Base-by-base conservation (phyloP, 495 filamentous ascomycete genomes). In the Penicillium flavigenum region DNA sequence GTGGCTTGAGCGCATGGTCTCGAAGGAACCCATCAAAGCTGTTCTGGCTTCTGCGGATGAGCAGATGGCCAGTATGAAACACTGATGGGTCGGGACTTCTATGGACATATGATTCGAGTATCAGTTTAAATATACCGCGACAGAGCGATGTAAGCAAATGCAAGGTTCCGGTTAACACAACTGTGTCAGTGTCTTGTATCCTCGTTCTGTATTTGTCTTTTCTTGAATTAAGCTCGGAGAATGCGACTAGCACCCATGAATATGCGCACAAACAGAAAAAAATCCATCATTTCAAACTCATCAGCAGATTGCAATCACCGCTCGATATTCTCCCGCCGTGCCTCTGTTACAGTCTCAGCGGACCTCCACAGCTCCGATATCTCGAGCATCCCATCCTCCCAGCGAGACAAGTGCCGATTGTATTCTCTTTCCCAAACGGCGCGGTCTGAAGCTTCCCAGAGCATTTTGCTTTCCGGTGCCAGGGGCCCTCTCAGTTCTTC, bases 291-390 rank as follows among this genome's bases (percentile, higher is more conserved):
- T 12, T 68, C 71, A 53, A 70, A 73, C 49, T 68, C 68, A 62
- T 73, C 71, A 17, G 59, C 51, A 3, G 55, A 45, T 45, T 56
- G 44, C 1, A 70, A 16, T 68, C 70, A 73, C 29, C 66, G 59
- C 14, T 67, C 66, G 45, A 73, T 59, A 7, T 60, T 51, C 20
- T 59, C 53, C 16, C 57, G 51, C 16, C 50, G 50, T 4, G 53
- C 39, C 0, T 45, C 32, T 8, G 59, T 50, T 2, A 61, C 65
- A 5, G 60, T 63, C 24, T 63, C 61, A 3, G 51, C 42, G 3
- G 63, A 64, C 38, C 43, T 49, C 76, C 77, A 80, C 2, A 81
- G 63, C 58, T 79, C 77, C 2, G 70, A 68, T 10, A 80, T 76
- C 8, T 63, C 62, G 22, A 82, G 56, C 45, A 62, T 64, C 10